These are phyloP conservation scores for Phaffia rhodozyma DNA, from an alignment of 1,284 basidiomycete species.

Conservation along the genomic window DNA sequence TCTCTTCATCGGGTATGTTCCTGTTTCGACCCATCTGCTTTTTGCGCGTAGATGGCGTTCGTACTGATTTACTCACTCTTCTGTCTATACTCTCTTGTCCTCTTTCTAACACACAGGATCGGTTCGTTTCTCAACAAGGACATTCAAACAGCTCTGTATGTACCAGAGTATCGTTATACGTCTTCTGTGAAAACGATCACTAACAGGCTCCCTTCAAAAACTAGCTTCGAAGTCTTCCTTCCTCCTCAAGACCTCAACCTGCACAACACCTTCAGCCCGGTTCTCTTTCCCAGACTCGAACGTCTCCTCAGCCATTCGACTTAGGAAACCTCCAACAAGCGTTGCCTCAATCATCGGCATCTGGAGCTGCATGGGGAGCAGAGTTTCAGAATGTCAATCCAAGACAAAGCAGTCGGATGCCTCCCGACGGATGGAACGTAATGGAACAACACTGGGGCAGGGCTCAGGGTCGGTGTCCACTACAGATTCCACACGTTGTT, in stretches of 20 bases:
- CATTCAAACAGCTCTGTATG: neutral
- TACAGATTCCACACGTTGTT: too few relatives aligned
- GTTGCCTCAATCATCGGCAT: neutral
- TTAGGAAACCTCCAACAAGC: conserved; percentile 5
- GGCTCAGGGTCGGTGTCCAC: too few relatives aligned
- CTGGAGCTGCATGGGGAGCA: neutral
- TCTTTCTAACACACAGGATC: neutral
- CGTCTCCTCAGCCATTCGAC: conserved; percentile 7
- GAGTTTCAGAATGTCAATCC: too few relatives aligned
- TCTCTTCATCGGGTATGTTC: conserved; percentile 2
- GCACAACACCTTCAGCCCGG: neutral
- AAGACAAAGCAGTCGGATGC: too few relatives aligned
- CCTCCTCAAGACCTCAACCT: neutral
- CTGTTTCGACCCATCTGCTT: too few relatives aligned
- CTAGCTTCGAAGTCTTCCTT: conserved; percentile 13
- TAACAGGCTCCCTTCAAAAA: neutral
- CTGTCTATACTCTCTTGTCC: too few relatives aligned
- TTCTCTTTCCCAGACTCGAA: neutral
- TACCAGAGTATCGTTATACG: neutral
- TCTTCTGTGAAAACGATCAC: neutral
- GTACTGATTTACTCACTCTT: too few relatives aligned
- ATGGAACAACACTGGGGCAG: too few relatives aligned
- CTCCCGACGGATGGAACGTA: too few relatives aligned
- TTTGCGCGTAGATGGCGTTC: too few relatives aligned
- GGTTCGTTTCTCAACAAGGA: neutral